A percentile compares a stretch with the other conserved stretches of the same genome.
Evolutionary conservation across 2,329 filamentous ascomycete species (phyloP).

Genomic region (Metarhizium rileyi): DNA sequence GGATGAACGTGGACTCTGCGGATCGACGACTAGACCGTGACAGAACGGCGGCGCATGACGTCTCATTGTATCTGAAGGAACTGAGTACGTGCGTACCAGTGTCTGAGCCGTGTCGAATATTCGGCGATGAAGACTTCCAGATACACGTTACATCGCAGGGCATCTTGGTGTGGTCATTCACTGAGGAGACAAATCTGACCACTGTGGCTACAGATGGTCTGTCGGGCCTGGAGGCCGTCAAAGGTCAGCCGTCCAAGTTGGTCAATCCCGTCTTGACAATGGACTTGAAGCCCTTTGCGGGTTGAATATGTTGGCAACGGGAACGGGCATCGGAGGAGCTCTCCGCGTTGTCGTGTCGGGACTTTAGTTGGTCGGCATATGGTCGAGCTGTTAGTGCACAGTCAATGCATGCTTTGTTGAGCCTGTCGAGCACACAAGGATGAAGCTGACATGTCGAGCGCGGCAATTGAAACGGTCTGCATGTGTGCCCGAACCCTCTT

Average conservation of each 20-base stretch:
- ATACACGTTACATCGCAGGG: background rate
- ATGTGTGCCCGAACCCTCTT: too few relatives aligned
- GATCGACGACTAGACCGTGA: background rate
- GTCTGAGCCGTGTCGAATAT: background rate
- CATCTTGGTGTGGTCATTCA: constrained; percentile 1
- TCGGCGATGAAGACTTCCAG: constrained; percentile 3
- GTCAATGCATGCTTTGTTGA: too few relatives aligned
- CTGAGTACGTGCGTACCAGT: background rate
- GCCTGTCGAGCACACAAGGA: too few relatives aligned
- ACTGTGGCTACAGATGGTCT: background rate
- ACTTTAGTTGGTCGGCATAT: too few relatives aligned
- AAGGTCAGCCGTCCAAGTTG: background rate
- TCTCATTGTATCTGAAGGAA: background rate
- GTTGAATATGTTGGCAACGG: background rate
- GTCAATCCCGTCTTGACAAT: background rate
- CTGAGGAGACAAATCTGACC: background rate
- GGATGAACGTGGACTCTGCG: background rate
- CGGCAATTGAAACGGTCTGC: too few relatives aligned
- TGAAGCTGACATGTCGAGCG: too few relatives aligned
- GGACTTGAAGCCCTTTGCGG: background rate
- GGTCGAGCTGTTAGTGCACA: too few relatives aligned
- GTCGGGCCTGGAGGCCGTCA: background rate
- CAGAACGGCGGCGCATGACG: background rate
- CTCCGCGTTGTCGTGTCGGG: too few relatives aligned
- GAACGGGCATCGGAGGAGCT: too few relatives aligned